phyloP scores from a whole-genome alignment of 129 eudicot species.

The Escallonia rubra region DNA sequence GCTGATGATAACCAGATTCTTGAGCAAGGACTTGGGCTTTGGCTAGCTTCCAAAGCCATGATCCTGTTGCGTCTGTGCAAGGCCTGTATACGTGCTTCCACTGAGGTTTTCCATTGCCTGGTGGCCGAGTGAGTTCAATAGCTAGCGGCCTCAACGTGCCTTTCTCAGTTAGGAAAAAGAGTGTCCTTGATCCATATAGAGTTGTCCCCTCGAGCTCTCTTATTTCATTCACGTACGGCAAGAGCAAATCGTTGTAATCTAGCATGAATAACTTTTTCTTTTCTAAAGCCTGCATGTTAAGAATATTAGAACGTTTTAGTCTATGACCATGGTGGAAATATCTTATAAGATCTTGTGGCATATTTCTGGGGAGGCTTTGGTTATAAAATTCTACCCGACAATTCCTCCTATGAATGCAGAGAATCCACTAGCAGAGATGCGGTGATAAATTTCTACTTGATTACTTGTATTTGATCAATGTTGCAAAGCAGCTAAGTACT shows the following conservation, averaged over 20 bases:
- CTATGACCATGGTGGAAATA: no score
- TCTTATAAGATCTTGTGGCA: no score
- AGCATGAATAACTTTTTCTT: conserved; percentile 11
- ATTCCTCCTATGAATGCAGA: no score
- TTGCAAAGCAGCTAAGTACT: no score
- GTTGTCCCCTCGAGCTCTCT: not conserved
- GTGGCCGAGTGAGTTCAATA: conserved; percentile 71
- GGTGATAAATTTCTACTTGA: no score
- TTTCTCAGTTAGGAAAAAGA: not conserved
- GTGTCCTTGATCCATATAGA: not conserved
- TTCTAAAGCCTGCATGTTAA: not conserved
- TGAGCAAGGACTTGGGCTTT: conserved; percentile 77
- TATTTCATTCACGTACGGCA: not conserved
- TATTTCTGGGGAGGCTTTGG: no score
- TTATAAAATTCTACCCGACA: no score
- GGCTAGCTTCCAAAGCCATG: conserved; percentile 78
- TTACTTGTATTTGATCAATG: no score
- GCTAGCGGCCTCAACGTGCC: conserved; percentile 60
- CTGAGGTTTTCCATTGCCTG: conserved; percentile 46
- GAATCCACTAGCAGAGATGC: no score
- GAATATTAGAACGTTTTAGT: no score
- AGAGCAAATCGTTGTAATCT: conserved; percentile 50
- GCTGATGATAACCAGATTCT: conserved; percentile 13
- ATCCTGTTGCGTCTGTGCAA: conserved; percentile 40
- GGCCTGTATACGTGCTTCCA: conserved; percentile 63